A percentile compares a stretch with the other conserved stretches of the same genome.
phyloP scores from a whole-genome alignment of 306 rosid genomes.

The Purshia tridentata region DNA sequence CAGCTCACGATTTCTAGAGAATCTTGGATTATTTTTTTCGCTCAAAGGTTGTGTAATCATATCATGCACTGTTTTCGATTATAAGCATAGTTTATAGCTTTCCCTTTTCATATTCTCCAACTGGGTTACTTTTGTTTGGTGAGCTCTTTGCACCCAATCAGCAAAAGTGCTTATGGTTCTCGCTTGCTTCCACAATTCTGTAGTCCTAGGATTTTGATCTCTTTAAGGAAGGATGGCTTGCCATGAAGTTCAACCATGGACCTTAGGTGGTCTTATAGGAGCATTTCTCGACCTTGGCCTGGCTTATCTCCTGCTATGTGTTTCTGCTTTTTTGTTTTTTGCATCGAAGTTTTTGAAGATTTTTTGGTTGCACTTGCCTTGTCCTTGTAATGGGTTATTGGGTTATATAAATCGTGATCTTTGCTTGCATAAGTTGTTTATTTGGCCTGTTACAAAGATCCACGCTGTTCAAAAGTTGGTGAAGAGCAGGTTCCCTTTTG shows the following conservation, averaged over 20 bases:
- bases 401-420: constrained; percentile 50
- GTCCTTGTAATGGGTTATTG: constrained; percentile 75
- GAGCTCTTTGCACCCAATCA: not conserved
- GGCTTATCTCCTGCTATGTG: constrained; percentile 68
- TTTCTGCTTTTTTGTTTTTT: constrained; percentile 54
- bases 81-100: not conserved
- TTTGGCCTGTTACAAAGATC: constrained; percentile 57
- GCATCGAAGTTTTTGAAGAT: constrained; percentile 42
- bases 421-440: constrained; percentile 55
- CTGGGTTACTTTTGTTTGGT: constrained; percentile 12
- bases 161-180: constrained; percentile 9
- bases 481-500: constrained; percentile 61
- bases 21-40: not conserved
- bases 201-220: constrained; percentile 33
- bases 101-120: not conserved
- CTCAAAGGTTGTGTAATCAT: constrained; percentile 4
- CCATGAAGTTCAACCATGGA: constrained; percentile 58
- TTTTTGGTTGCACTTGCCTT: constrained; percentile 57
- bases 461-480: constrained; percentile 44
- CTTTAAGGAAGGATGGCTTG: constrained; percentile 42
- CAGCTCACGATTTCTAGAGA: not conserved
- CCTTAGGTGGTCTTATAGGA: constrained; percentile 52
- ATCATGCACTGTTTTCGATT: not conserved
- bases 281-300: constrained; percentile 64
- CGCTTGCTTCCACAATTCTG: constrained; percentile 20